Percentiles rank a stretch among this genome's conserved stretches.
These are phyloP conservation scores for Fusarium algeriense DNA, from an alignment of 2,329 filamentous ascomycete species.

Conservation along the genomic window DNA sequence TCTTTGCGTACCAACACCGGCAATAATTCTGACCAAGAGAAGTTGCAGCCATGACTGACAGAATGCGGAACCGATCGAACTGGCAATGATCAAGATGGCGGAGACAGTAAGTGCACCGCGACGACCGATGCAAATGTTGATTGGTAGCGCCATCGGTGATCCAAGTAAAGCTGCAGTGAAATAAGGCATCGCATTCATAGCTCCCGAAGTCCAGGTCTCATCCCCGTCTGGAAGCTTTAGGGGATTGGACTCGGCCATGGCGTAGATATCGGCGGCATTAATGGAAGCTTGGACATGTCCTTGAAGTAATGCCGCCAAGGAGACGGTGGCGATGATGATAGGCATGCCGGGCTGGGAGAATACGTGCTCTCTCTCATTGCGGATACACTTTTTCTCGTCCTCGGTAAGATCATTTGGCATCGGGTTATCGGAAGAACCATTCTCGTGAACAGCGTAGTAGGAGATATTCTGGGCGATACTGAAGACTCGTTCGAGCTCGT, in stretches of 20 bases:
- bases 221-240: accelerated
- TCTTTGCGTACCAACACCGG: not conserved
- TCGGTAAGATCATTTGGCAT: not conserved
- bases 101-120: not conserved
- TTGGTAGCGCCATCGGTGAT: not conserved
- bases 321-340: not conserved
- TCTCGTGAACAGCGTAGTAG: not conserved
- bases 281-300: not conserved
- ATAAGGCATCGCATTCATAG: not conserved
- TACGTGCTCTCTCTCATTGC: not conserved
- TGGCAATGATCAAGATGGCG: not conserved
- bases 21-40: not conserved
- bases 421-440: not conserved
- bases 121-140: not conserved
- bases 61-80: not conserved
- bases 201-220: not conserved
- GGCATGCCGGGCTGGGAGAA: not conserved
- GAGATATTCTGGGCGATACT: not conserved
- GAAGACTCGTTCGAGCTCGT: not conserved
- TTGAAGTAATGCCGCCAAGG: not conserved
- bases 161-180: not conserved
- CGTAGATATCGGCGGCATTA: not conserved
- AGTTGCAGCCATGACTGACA: not conserved
- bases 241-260: accelerated
- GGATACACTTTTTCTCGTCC: not conserved